Percentiles rank a stretch among this genome's conserved stretches.
Evolutionary conservation across 805 yeast species (phyloP).

Genomic region (Zygosaccharomyces lentus): DNA sequence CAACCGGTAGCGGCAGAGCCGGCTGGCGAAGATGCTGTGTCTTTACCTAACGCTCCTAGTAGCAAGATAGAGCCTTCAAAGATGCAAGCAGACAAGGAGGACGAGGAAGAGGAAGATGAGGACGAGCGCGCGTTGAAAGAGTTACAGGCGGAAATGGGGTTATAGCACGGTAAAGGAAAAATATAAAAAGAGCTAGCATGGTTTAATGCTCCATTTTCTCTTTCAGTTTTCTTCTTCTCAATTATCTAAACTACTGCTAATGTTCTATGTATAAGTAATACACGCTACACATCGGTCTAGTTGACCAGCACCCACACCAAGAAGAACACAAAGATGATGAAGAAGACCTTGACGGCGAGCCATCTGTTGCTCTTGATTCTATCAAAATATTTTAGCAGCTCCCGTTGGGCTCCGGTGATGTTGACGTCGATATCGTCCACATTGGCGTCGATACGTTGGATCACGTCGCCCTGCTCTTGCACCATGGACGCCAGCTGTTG

Average conservation of each 20-base stretch:
- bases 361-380: constrained; percentile 86
- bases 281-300: constrained; percentile 27
- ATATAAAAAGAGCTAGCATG: background rate
- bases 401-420: constrained; percentile 91
- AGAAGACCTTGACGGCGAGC: constrained; percentile 86
- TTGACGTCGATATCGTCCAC: constrained; percentile 90
- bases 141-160: constrained; percentile 82
- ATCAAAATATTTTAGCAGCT: constrained; percentile 83
- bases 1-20: constrained; percentile 5
- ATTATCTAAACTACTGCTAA: constrained; percentile 3
- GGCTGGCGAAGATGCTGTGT: constrained; percentile 21
- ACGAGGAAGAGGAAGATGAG: constrained; percentile 61
- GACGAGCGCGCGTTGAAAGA: constrained; percentile 79
- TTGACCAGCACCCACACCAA: constrained; percentile 75
- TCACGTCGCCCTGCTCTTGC: constrained; percentile 93
- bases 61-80: constrained; percentile 28
- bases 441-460: constrained; percentile 90
- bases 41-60: constrained; percentile 47
- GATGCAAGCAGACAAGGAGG: constrained; percentile 29
- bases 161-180: constrained; percentile 35
- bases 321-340: constrained; percentile 73
- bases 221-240: constrained; percentile 2
- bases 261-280: constrained; percentile 9
- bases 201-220: constrained; percentile 2
- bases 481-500: constrained; percentile 97